Evolutionary conservation across 2,329 filamentous ascomycete species (phyloP), one percentile per base, ranked within the genome.

Genomic region (Orbilia brochopaga): DNA sequence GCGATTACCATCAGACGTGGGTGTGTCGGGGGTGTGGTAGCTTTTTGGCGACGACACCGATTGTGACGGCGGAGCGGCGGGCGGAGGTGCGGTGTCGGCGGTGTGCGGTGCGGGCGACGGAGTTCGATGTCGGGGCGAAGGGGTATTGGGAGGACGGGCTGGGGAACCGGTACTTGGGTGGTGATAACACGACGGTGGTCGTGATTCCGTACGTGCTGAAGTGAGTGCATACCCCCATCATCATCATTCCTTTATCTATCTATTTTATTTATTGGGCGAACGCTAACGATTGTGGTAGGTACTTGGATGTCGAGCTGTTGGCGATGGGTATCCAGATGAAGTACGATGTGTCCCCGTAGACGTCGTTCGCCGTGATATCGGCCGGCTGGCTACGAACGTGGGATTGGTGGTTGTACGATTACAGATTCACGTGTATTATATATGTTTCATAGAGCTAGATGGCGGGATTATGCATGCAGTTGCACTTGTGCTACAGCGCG

Each of bases 321-420:
- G 92, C 92, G 63, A 99, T 99, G 94, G 94, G 94, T 59, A 88
- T 99, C 60, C 89, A 92, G 81, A 86, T 99, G 81, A 96, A 91
- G 83, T 97, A 96, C 79, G 88, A 89, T 79, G 89, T 97, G 50
- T 65, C 60, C 24, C 67, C 67, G 27, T 72, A 61, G 48, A 11
- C 13, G 23, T 17, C 35, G 40, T 32, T 44, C n/a, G 23, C n/a
- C 15, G n/a, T 17, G 30, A 10, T 15, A 30, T 64, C 46, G 27
- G 4, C 37, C 30, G 37, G 57, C 42, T 23, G 21, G 17, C 4
- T 56, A 24, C 19, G 23, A 40, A 19, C 46, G 35, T 40, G 37
- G 44, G 24, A n/a, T 63, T 48, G 32, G 46, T 21, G 13, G 24
- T 52, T 42, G 53, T 42, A 19, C 50, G 50, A 15, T 15, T 30